A percentile compares a stretch with the other conserved stretches of the same genome.
Evolutionary conservation across 2,329 filamentous ascomycete genomes (phyloP).

Genomic region (Elsinoe ampelina): DNA sequence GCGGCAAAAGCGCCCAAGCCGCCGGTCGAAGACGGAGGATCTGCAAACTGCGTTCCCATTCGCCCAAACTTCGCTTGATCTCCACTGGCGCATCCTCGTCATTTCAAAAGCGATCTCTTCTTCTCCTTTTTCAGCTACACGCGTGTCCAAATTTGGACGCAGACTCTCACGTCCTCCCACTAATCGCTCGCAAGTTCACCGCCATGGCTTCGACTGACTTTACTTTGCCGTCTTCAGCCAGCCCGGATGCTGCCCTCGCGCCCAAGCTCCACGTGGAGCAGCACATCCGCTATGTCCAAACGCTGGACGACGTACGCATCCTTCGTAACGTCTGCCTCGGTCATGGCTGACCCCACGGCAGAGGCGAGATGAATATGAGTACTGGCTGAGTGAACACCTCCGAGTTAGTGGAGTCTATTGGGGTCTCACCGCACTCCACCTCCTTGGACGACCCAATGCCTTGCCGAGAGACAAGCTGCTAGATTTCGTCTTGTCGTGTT

Average conservation of each 20-base stretch:
- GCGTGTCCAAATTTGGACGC: constrained; percentile 4
- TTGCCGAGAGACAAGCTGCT: constrained; percentile 74
- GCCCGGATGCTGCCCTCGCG: constrained; percentile 29
- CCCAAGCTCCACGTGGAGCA: constrained; percentile 48
- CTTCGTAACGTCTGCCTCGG: constrained; percentile 11
- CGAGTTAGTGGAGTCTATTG: constrained; percentile 94
- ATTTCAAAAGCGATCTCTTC: not conserved
- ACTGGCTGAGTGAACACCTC: constrained; percentile 95
- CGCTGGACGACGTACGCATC: constrained; percentile 66
- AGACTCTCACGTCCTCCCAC: not conserved
- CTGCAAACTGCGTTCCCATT: constrained; percentile 6
- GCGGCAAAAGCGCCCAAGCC: not conserved
- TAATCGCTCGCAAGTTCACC: not conserved
- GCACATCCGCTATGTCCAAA: constrained; percentile 89
- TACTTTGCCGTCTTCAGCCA: not conserved
- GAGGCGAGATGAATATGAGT: constrained; percentile 90
- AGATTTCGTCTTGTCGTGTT: constrained; percentile 90
- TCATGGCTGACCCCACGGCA: constrained; percentile 28
- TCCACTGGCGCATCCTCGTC: constrained; percentile 3
- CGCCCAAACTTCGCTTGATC: not conserved
- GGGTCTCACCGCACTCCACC: constrained; percentile 81
- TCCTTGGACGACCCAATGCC: constrained; percentile 71
- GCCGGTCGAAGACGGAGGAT: not conserved
- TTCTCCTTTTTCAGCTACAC: constrained; percentile 2
- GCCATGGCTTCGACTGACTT: constrained; percentile 33